These are phyloP conservation scores for Lasiosphaeria miniovina DNA, from an alignment of 495 filamentous ascomycete species.

Conservation along the genomic window DNA sequence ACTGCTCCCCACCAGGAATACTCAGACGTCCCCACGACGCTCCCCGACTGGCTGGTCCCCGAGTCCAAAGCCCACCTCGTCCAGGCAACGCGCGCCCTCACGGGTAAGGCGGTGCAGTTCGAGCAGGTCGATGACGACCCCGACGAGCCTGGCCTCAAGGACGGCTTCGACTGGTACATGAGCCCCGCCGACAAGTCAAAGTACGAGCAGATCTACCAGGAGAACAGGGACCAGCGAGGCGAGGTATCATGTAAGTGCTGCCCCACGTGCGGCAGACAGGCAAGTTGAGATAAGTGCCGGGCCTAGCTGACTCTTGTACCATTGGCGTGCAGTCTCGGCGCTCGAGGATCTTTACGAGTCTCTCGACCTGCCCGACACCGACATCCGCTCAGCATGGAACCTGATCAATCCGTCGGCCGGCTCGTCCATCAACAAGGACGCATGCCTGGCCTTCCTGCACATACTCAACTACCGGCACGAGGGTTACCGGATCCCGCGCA, in stretches of 20 bases:
- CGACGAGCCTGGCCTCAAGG: conserved; percentile 78
- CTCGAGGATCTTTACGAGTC: conserved; percentile 83
- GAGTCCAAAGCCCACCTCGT: conserved; percentile 96
- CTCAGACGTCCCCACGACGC: conserved; percentile 70
- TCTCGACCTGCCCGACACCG: conserved; percentile 93
- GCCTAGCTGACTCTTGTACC: not conserved
- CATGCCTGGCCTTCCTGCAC: conserved; percentile 89
- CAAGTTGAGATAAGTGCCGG: not conserved
- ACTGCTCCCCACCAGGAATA: conserved; percentile 64
- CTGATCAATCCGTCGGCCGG: conserved; percentile 84
- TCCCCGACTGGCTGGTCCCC: conserved; percentile 95
- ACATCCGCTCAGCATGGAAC: conserved; percentile 93
- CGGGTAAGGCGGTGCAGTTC: conserved; percentile 70
- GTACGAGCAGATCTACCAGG: conserved; percentile 93
- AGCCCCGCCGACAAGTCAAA: conserved; percentile 81
- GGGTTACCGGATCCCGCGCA: conserved; percentile 87
- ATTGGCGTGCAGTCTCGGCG: conserved; percentile 58
- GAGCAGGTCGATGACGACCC: conserved; percentile 74
- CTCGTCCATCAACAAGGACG: conserved; percentile 85
- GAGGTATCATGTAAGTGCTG: conserved; percentile 69
- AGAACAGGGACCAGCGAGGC: conserved; percentile 80
- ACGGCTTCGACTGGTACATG: conserved; percentile 99
- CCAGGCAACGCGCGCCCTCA: conserved; percentile 79
- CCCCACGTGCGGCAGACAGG: not conserved
- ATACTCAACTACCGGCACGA: conserved; percentile 94